Percentiles rank a stretch among this genome's conserved stretches.
These are phyloP conservation scores for Curvularia hawaiiensis DNA, from an alignment of 2,329 filamentous ascomycete genomes.

Conservation along the genomic window DNA sequence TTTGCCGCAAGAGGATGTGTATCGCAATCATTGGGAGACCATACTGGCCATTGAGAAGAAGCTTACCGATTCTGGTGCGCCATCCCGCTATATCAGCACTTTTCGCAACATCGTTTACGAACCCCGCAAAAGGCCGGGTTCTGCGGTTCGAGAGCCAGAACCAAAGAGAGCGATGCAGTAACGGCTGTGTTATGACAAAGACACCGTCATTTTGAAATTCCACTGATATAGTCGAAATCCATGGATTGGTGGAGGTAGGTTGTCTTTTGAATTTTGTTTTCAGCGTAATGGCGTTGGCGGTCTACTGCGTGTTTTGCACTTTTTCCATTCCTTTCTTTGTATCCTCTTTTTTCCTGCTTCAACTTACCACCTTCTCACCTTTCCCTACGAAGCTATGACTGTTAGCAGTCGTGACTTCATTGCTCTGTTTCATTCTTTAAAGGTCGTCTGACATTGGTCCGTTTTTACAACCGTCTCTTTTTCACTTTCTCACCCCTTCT, in stretches of 20 bases:
- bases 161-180: constrained; percentile 39
- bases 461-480: constrained; percentile 2
- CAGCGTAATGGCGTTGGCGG: constrained; percentile 23
- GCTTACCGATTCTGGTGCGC: constrained; percentile 31
- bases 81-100: constrained; percentile 29
- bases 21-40: constrained; percentile 38
- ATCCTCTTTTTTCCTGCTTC: not conserved
- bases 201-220: not conserved
- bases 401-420: constrained; percentile 2
- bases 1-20: constrained; percentile 39
- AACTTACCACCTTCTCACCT: constrained; percentile 8
- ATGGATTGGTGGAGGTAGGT: not conserved
- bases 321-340: constrained; percentile 26
- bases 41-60: constrained; percentile 35
- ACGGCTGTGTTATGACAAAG: not conserved
- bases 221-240: not conserved
- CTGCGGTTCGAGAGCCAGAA: constrained; percentile 35
- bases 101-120: constrained; percentile 38
- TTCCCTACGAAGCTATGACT: constrained; percentile 5
- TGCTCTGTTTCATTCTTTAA: not conserved
- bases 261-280: constrained; percentile 11
- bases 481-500: constrained; percentile 1
- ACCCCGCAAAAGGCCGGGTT: constrained; percentile 41
- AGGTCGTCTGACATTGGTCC: constrained; percentile 8
- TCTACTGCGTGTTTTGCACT: constrained; percentile 20